Evolutionary conservation across 75 land plant genomes (phyloP), one percentile per base, ranked within the genome.

Genomic region (Pinus tabuliformis): DNA sequence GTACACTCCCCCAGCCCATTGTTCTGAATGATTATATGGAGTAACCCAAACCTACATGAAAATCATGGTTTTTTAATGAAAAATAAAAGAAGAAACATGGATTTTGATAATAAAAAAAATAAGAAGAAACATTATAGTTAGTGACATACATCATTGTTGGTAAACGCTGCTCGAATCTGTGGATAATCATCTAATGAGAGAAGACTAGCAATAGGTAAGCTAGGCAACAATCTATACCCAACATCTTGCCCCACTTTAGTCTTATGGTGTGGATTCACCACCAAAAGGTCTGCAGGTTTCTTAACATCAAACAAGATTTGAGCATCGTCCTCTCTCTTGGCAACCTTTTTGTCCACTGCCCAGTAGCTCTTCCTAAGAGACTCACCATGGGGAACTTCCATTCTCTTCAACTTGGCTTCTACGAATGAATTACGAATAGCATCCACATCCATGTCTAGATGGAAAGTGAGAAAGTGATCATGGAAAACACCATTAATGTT

Each of bases 371-470:
- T 85, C 63, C 90, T 81, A 1, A 76, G 85, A 9, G 86, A 87
- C 18, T 9, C 33, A 54, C 73, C 59, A 15, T 75, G 6, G 4
- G 62, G 45, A 52, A 54, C 70, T 33, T 81, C 65, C 22, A 39
- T 73, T 49, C 85, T 87, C 36, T 74, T 45, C 73, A 91, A n/a
- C 61, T 76, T 87, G 37, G 85, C 73, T 56, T 87, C 76, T 16
- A 87, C 82, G 62, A 92, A 92, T 1, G 94, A 82, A 64, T 89
- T 92, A 22, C 78, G 39, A 56, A 62, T 62, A 26, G 91, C 94
- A 75, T 92, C 94, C 45, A 87, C 82, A 62, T 92, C 94, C 15
- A 92, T 78, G 70, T 92, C 94, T 6, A 87, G 77, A 74, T 89
- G 81, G 78, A 83, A 92, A 0, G 88, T 85, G 6, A 92, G 26